A percentile compares a stretch with the other conserved stretches of the same genome.
Conservation (phyloP, 306 rosid genomes). For the Acacia confusa region DNA sequence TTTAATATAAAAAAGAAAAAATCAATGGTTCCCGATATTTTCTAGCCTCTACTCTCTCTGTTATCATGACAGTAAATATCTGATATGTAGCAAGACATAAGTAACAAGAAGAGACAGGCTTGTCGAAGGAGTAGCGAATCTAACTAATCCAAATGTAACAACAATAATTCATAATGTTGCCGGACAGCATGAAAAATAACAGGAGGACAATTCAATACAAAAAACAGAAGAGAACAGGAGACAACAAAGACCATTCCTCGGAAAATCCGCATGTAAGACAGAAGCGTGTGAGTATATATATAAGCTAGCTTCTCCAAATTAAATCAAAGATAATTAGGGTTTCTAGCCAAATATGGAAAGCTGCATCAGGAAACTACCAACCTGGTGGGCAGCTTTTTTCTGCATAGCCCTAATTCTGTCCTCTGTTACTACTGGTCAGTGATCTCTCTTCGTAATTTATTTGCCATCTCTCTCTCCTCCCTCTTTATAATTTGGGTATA, state of each 20-base stretch:
- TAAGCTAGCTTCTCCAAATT: not conserved
- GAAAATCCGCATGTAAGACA: not conserved
- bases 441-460: not conserved
- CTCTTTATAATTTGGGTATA: not conserved
- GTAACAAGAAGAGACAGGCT: too few relatives aligned
- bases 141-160: not conserved
- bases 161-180: not conserved
- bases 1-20: too few relatives aligned
- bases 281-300: not conserved
- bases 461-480: not conserved
- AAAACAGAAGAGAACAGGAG: not conserved
- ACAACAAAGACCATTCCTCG: not conserved
- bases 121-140: not conserved
- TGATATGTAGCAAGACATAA: not conserved
- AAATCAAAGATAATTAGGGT: not conserved
- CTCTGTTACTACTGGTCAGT: not conserved
- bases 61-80: not conserved
- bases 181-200: not conserved
- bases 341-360: not conserved
- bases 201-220: not conserved
- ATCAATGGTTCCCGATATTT: too few relatives aligned
- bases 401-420: constrained; percentile 3
- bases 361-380: not conserved
- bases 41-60: not conserved
- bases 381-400: not conserved